A percentile compares a stretch with the other conserved stretches of the same genome.
phyloP scores from a whole-genome alignment of 257 asterid genomes.

The Solanum microdontum region DNA sequence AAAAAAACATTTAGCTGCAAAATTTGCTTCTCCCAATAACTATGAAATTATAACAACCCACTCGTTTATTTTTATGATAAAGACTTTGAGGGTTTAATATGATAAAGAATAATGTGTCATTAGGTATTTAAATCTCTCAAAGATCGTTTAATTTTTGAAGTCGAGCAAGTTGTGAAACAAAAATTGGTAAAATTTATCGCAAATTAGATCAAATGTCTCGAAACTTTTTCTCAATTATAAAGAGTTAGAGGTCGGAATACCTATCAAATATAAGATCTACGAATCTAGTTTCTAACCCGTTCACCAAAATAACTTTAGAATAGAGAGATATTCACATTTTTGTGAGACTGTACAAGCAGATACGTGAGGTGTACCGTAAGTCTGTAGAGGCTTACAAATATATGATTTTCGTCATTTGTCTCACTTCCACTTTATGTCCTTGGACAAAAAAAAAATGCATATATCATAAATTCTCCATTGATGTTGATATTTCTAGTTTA shows the following conservation, averaged over 20 bases:
- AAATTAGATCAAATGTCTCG: not conserved
- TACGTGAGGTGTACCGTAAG: not conserved
- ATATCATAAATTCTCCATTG: not conserved
- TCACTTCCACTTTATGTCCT: not conserved
- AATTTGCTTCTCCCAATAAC: not conserved
- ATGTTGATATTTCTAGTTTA: not conserved
- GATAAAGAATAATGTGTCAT: no score
- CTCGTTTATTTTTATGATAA: not conserved
- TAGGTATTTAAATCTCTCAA: no score
- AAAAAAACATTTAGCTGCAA: not conserved
- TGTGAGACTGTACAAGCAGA: not conserved
- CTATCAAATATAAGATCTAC: not conserved
- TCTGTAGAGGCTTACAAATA: not conserved
- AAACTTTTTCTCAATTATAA: not conserved
- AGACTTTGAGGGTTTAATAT: not conserved
- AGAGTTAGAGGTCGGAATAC: not conserved
- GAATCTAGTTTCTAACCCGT: fast-evolving
- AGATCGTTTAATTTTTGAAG: not conserved
- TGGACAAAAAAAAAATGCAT: not conserved
- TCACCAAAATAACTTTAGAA: not conserved
- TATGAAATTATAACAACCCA: not conserved
- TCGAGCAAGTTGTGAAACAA: not conserved
- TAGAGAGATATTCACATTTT: not conserved
- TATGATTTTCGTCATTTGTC: not conserved
- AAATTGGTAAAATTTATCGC: fast-evolving